Evolutionary conservation across 345 rosid genomes (phyloP), one percentile per base, ranked within the genome.

Genomic region (Salix arbutifolia): DNA sequence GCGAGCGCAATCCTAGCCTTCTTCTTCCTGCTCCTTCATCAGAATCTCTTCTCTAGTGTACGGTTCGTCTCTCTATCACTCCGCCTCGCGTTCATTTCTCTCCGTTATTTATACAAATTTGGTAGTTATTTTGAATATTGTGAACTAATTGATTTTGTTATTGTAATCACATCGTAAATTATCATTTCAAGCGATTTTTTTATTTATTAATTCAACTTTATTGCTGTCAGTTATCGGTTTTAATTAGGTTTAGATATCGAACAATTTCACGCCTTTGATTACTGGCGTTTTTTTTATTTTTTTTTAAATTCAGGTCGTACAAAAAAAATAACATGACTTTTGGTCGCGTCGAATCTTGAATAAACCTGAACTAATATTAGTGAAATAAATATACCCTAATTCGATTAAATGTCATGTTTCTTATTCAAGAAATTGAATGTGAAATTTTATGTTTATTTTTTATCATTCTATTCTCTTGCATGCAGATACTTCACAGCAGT

Each of bases 401-500:
- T 21, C 8, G 26, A 56, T 56, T 56, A 56, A 8, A 8, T 58
- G 62, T 58, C 25, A 10, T 58, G 62, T 8, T 58, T 58, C 62
- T 58, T n/a, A 58, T 23, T n/a, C 61, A 56, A 21, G 61, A 56
- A 21, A 56, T 21, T n/a, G 26, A n/a, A 21, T 6, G 10, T n/a
- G 25, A 21, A 21, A 23, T 21, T 21, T 8, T 56, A 8, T 21
- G 61, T 21, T 56, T 13, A n/a, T 56, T 56, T 21, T 56, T n/a
- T 10, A n/a, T 53, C 53, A 0, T 46, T 42, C 48, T 26, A 2
- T 70, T 40, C 26, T n/a, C 37, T 19, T 46, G 18, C 56, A 18
- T 64, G 79, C 91, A 92, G 99, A 96, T 79, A 78, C 87, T 91
- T 92, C 97, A 18, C 97, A 91, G 79, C 92, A 91, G 82, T 91